A percentile compares a stretch with the other conserved stretches of the same genome.
These are phyloP conservation scores for Talaromyces verruculosus DNA, from an alignment of 2,329 filamentous ascomycete genomes.

Conservation along the genomic window DNA sequence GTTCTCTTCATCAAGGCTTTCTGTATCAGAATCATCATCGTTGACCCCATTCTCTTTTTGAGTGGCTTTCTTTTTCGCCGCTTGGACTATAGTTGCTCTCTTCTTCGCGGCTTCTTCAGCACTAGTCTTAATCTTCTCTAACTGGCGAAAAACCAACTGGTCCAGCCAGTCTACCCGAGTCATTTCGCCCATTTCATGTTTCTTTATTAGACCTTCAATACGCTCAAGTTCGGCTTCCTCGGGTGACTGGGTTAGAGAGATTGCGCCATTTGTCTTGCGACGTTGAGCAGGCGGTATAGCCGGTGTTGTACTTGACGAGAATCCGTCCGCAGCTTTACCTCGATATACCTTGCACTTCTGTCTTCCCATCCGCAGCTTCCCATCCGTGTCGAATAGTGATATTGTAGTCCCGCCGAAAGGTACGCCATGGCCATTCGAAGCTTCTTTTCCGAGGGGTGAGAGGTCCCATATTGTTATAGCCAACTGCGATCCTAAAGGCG, in stretches of 20 bases:
- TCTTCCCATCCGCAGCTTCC: conserved; percentile 83
- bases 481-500: conserved; percentile 78
- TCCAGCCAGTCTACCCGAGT: conserved; percentile 93
- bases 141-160: conserved; percentile 84
- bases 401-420: conserved; percentile 95
- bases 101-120: conserved; percentile 65
- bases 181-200: conserved; percentile 97
- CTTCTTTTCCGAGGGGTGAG: conserved; percentile 71
- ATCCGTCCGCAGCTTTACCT: conserved; percentile 79
- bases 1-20: conserved; percentile 56
- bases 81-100: conserved; percentile 44
- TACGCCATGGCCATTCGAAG: conserved; percentile 72
- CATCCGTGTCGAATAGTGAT: conserved; percentile 86
- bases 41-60: conserved; percentile 43
- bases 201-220: conserved; percentile 87
- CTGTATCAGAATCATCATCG: conserved; percentile 37
- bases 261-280: conserved; percentile 50
- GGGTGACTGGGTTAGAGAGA: conserved; percentile 54
- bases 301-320: conserved; percentile 76
- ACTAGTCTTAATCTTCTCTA: conserved; percentile 72
- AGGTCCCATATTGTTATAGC: conserved; percentile 96
- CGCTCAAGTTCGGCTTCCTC: conserved; percentile 84
- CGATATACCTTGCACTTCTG: conserved; percentile 89
- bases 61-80: conserved; percentile 31
- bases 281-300: conserved; percentile 61